These are phyloP conservation scores for Wickerhamiella cacticola DNA, from an alignment of 805 yeast genomes.

Conservation along the genomic window DNA sequence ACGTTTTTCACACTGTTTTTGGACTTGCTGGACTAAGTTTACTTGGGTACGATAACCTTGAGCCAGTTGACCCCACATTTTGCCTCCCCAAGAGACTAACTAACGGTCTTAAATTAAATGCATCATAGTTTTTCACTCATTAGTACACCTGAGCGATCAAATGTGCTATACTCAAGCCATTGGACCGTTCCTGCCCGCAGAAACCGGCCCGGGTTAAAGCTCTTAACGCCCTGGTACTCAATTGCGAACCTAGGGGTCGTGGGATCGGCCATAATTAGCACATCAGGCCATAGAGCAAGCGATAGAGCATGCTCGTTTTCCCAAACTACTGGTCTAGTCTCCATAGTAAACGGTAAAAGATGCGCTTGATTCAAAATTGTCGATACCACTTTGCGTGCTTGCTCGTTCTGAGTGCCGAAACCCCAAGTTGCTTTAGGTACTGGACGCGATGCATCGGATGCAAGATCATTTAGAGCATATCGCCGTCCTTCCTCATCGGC, in stretches of 20 bases:
- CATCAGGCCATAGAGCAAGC: constrained; percentile 67
- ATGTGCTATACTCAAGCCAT: constrained; percentile 57
- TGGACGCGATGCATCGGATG: background rate
- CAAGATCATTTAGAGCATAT: constrained; percentile 17
- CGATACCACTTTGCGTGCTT: constrained; percentile 46
- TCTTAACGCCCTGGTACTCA: constrained; percentile 71
- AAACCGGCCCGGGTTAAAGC: constrained; percentile 58
- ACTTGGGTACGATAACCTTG: constrained; percentile 48
- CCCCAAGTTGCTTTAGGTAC: constrained; percentile 18
- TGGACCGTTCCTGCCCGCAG: constrained; percentile 37
- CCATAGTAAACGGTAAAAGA: constrained; percentile 62
- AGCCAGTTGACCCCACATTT: constrained; percentile 69
- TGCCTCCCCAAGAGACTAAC: constrained; percentile 49
- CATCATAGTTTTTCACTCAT: constrained; percentile 1
- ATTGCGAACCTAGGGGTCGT: constrained; percentile 61
- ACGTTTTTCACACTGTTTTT: constrained; percentile 84
- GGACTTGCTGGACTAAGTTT: constrained; percentile 81
- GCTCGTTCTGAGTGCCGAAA: constrained; percentile 18
- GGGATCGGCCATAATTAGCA: constrained; percentile 52
- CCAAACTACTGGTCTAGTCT: constrained; percentile 53
- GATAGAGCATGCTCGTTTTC: constrained; percentile 57
- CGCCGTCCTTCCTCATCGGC: constrained; percentile 15
- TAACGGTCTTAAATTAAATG: background rate
- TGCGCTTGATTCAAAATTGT: constrained; percentile 81
- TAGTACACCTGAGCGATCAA: background rate